Conservation (phyloP, 1,284 basidiomycete species). For the Cystobasidium pallidum region DNA sequence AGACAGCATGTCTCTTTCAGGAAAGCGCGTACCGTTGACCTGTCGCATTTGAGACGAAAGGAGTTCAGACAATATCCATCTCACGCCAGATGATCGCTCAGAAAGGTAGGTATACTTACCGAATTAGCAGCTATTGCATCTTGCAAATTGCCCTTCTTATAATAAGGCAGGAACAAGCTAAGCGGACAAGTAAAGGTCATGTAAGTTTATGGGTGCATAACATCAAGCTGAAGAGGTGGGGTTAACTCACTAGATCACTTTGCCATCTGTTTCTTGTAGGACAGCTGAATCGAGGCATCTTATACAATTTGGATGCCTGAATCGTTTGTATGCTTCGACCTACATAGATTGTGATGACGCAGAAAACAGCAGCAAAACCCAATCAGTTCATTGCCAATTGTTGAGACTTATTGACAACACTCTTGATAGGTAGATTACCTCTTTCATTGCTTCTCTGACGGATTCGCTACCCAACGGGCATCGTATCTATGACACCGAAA, state of each 20-base stretch:
- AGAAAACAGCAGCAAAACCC: no score
- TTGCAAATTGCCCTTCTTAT: constrained; percentile 76
- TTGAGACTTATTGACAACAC: no score
- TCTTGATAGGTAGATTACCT: constrained; percentile 42
- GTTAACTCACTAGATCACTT: constrained; percentile 85
- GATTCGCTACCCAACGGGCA: constrained; percentile 51
- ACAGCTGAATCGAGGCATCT: constrained; percentile 92
- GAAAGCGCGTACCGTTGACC: constrained; percentile 73
- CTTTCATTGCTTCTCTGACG: constrained; percentile 51
- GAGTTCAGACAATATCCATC: no score
- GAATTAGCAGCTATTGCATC: constrained; percentile 87
- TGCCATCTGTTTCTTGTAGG: constrained; percentile 82
- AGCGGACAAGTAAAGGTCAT: not conserved
- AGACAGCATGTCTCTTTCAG: constrained; percentile 83
- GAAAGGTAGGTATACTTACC: constrained; percentile 57
- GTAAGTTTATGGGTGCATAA: no score
- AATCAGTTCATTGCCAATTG: no score
- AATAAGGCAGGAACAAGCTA: constrained; percentile 74
- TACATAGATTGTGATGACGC: no score
- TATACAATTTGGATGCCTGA: constrained; percentile 84
- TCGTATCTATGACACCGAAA: constrained; percentile 48
- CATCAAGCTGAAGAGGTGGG: no score
- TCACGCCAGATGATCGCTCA: no score
- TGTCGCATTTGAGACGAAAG: constrained; percentile 5
- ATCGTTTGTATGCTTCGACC: constrained; percentile 52